phyloP scores from a whole-genome alignment of 495 filamentous ascomycete species.

The Xylaria sp. region DNA sequence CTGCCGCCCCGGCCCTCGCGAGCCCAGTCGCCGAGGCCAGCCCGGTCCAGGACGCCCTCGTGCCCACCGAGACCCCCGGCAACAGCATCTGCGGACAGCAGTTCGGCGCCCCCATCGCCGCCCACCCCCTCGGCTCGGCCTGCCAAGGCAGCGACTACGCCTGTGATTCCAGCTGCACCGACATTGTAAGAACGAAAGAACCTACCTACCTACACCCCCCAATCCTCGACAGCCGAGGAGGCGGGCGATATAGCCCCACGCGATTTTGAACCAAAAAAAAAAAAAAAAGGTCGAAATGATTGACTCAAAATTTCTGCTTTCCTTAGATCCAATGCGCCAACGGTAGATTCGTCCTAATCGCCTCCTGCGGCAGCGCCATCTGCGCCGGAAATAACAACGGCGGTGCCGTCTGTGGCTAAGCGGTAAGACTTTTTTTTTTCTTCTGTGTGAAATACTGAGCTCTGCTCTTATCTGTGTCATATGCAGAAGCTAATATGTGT shows the following conservation, averaged over 20 bases:
- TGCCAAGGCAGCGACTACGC: conserved; percentile 17
- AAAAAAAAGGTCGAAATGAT: too few species aligned
- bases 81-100: conserved; percentile 14
- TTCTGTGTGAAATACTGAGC: too few species aligned
- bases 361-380: conserved; percentile 17
- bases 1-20: conserved; percentile 19
- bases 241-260: too few species aligned
- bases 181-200: conserved; percentile 25
- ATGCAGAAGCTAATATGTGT: background rate
- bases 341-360: conserved; percentile 20
- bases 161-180: conserved; percentile 14
- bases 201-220: too few species aligned
- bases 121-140: conserved; percentile 14
- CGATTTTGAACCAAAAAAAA: too few species aligned
- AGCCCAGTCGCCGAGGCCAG: conserved; percentile 5
- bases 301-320: background rate
- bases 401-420: conserved; percentile 24
- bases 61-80: too few species aligned
- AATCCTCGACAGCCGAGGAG: too few species aligned
- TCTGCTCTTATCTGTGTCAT: too few species aligned
- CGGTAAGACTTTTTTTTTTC: too few species aligned
- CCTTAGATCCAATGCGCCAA: conserved; percentile 25
- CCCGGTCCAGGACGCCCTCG: conserved; percentile 3
- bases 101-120: conserved; percentile 18
- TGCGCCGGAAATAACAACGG: conserved; percentile 23